These are phyloP conservation scores for Blumeriella jaapii DNA, from an alignment of 2,329 filamentous ascomycete genomes.

Conservation along the genomic window DNA sequence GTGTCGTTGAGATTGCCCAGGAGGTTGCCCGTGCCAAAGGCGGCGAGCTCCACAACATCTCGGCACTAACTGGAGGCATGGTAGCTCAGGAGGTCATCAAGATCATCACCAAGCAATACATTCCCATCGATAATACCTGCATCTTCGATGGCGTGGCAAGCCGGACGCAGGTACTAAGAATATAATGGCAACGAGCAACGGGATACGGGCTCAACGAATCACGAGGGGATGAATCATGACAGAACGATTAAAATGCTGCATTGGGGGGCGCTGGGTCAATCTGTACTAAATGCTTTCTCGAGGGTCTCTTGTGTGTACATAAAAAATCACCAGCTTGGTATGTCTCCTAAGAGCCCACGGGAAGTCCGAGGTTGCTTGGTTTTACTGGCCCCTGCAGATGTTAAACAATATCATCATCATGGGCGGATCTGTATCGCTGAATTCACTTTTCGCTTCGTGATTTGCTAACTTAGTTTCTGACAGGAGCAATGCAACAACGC, in stretches of 20 bases:
- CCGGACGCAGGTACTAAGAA: constrained; percentile 23
- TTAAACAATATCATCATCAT: too few species aligned
- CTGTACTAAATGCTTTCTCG: too few species aligned
- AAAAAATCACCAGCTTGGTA: too few species aligned
- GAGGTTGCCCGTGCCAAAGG: constrained; percentile 68
- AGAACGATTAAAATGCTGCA: constrained; percentile 10
- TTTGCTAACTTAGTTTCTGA: too few species aligned
- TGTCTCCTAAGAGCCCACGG: too few species aligned
- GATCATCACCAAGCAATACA: constrained; percentile 62
- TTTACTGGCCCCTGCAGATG: too few species aligned
- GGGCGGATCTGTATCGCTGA: too few species aligned
- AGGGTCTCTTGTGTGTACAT: too few species aligned
- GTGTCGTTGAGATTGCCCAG: constrained; percentile 42
- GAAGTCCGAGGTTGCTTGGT: too few species aligned
- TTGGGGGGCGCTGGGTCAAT: constrained; percentile 12
- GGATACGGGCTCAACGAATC: constrained; percentile 4
- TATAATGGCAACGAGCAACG: constrained; percentile 15
- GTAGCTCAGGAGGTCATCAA: constrained; percentile 98
- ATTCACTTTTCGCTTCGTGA: too few species aligned
- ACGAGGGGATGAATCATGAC: constrained; percentile 8
- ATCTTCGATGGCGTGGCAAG: constrained; percentile 55
- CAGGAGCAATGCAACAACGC: too few species aligned
- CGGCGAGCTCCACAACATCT: constrained; percentile 86
- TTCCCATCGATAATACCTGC: constrained; percentile 60
- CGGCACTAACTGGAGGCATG: constrained; percentile 78